Conservation (phyloP, 768 basidiomycete genomes). For the Exsudoporus frostii region DNA sequence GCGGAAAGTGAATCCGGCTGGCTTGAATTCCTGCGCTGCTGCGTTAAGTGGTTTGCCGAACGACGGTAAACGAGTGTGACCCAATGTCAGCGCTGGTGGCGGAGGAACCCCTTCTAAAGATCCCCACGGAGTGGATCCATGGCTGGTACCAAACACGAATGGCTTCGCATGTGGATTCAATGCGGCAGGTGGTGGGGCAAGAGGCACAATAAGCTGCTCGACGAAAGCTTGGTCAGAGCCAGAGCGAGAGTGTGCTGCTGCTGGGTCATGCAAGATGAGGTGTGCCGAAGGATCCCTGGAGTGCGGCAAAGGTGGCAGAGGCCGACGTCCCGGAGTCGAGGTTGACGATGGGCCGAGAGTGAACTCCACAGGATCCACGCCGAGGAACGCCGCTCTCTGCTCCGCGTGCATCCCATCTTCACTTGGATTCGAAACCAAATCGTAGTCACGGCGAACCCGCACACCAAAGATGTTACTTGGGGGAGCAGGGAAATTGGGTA, state of each 20-base stretch:
- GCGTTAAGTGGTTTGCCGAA: conserved; percentile 73
- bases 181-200: conserved; percentile 23
- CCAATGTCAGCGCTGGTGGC: conserved; percentile 36
- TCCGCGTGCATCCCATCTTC: conserved; percentile 55
- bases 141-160: conserved; percentile 66
- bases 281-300: conserved; percentile 63
- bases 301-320: conserved; percentile 59
- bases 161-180: conserved; percentile 83
- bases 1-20: conserved; percentile 72
- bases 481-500: conserved; percentile 80
- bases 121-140: conserved; percentile 34
- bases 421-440: conserved; percentile 83
- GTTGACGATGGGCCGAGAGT: conserved; percentile 46
- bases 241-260: conserved; percentile 59
- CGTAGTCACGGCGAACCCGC: conserved; percentile 48
- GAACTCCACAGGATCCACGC: conserved; percentile 41
- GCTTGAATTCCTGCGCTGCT: conserved; percentile 79
- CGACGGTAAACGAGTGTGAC: conserved; percentile 41
- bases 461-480: conserved; percentile 51
- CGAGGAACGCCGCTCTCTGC: conserved; percentile 42
- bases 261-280: conserved; percentile 58
- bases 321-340: conserved; percentile 43
- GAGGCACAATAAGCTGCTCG: conserved; percentile 17
- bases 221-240: conserved; percentile 41
- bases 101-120: conserved; percentile 27